phyloP scores from a whole-genome alignment of 2,329 filamentous ascomycete species.

The Fusarium sulawesiense region DNA sequence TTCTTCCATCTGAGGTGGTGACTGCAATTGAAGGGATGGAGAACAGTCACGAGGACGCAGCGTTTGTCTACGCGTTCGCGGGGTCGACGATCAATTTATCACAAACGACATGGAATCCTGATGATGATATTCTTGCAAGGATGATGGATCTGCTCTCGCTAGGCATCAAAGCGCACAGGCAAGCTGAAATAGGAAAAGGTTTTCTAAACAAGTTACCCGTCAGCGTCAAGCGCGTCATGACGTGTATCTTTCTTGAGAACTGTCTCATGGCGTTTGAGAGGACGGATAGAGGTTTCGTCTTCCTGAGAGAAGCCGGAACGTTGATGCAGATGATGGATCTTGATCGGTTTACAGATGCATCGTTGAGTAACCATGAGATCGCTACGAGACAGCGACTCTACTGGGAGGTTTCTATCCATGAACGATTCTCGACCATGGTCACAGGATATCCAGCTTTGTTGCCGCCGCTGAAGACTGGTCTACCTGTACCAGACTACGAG shows the following conservation, averaged over 20 bases:
- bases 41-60: conserved; percentile 49
- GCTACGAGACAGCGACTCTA: conserved; percentile 58
- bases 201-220: conserved; percentile 53
- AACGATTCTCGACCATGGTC: conserved; percentile 64
- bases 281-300: conserved; percentile 60
- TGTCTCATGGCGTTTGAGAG: conserved; percentile 62
- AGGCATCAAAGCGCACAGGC: conserved; percentile 46
- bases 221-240: conserved; percentile 59
- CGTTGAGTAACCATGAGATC: conserved; percentile 28
- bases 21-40: conserved; percentile 50
- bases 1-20: conserved; percentile 49
- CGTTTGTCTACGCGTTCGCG: conserved; percentile 52
- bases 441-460: conserved; percentile 57
- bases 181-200: conserved; percentile 43
- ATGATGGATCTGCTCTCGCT: conserved; percentile 46
- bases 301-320: conserved; percentile 62
- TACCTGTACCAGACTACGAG: conserved; percentile 47
- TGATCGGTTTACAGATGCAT: conserved; percentile 21
- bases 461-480: conserved; percentile 43
- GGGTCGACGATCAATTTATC: conserved; percentile 54
- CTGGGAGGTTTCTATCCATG: conserved; percentile 68
- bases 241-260: conserved; percentile 64
- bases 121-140: conserved; percentile 47
- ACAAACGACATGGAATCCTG: conserved; percentile 45
- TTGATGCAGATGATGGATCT: conserved; percentile 42